Evolutionary conservation across 148 eudicot species (phyloP).

Genomic region (Limonium bicolor): DNA sequence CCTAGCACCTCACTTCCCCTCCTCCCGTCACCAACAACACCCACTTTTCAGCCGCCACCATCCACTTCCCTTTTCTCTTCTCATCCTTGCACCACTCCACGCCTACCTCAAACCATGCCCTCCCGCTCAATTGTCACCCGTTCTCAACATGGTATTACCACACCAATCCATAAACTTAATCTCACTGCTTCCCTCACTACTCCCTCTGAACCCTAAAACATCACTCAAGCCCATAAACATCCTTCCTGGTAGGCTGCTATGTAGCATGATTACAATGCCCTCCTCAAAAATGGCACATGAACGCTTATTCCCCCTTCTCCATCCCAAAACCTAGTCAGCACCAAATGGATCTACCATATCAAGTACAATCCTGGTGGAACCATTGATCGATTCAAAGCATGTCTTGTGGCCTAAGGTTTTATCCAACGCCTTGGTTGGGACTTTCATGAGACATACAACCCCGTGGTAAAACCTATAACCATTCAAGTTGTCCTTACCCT

Average conservation of each 20-base stretch:
- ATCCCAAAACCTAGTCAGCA: background rate
- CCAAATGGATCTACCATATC: slow-evolving; percentile 4
- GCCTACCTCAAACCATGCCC: no score
- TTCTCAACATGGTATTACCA: background rate
- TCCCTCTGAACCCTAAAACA: background rate
- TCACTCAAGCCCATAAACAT: background rate
- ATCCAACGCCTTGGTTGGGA: slow-evolving; percentile 3
- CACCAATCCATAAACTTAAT: background rate
- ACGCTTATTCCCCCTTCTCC: background rate
- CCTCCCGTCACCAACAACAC: no score
- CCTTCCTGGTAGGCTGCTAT: slow-evolving; percentile 5
- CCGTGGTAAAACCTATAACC: slow-evolving; percentile 1
- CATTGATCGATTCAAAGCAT: background rate
- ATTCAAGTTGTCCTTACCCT: background rate
- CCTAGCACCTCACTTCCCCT: no score
- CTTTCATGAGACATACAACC: background rate
- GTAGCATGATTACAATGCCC: slow-evolving; percentile 3
- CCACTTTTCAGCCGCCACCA: no score
- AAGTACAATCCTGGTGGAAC: slow-evolving; percentile 1
- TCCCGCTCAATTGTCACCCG: background rate
- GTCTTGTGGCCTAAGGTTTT: background rate
- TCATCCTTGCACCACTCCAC: no score
- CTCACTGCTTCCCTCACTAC: background rate
- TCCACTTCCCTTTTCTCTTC: no score
- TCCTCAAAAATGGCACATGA: background rate